Base-by-base conservation (phyloP, 106 monocot genomes). In the Vanilla planifolia region DNA sequence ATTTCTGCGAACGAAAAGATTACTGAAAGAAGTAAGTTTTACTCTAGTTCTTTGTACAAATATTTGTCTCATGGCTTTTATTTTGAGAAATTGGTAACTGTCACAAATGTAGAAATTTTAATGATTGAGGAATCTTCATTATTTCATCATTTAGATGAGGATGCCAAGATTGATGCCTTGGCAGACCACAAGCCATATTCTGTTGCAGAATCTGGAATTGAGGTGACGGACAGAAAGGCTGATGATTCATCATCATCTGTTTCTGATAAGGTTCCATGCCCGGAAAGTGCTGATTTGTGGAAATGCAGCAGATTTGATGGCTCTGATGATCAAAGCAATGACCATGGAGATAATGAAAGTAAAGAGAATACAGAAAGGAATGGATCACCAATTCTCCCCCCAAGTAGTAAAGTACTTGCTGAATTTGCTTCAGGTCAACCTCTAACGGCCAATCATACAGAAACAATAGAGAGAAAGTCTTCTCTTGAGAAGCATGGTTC, bases 1-100 rank as follows among this genome's bases (percentile, higher is more conserved):
- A 58, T 36, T 43, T 66, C 33, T 73, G 34, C 16, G 22, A 37
- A 8, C 55, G 77, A 77, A 41, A 80, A 71, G 35, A 71, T 61
- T 60, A 72, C 47, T 33, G 79, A 75, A 21, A 57, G 59, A 37
- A 67, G 36, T 43, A 39, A 55, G 45, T 37, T 33, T 48, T 23
- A 22, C 11, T 60, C 66, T 62, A 53, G 46, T 39, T 43, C 58
- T 58, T 36, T 14, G 6, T 25, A 35, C 59, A 53, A 63, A 33
- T 36, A 55, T 19, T 51, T 48, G 26, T 67, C 15, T 50, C 67
- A 50, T 60, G 58, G 44, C 15, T 32, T 48, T 65, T 63, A 61
- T 29, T 22, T 13, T 25, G 52, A 71, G 3, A 22, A 10, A 68
- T 1, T 51, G 28, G 30, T 51, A 43, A 30, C 64, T 11, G 26